Evolutionary conservation across 2,329 filamentous ascomycete genomes (phyloP).

Genomic region (Fusarium decemcellulare): DNA sequence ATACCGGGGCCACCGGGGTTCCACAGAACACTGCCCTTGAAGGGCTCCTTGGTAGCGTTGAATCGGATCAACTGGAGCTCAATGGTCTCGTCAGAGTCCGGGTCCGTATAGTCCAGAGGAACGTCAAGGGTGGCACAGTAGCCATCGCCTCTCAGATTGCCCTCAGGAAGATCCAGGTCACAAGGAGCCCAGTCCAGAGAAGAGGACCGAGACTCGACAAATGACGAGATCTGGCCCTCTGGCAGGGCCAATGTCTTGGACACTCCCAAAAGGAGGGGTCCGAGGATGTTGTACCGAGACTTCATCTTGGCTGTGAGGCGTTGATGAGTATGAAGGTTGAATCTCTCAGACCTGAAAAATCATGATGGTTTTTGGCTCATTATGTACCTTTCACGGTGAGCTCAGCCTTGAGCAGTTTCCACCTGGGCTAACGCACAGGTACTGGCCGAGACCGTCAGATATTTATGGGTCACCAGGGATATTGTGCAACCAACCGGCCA

Average conservation of each 20-base stretch:
- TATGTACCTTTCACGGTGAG: slow-evolving; percentile 1
- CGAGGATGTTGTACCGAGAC: background rate
- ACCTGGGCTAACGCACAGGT: too few relatives aligned
- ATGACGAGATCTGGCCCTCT: background rate
- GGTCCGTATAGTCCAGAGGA: slow-evolving; percentile 55
- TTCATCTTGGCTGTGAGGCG: background rate
- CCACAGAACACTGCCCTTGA: slow-evolving; percentile 54
- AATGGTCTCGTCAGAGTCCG: slow-evolving; percentile 44
- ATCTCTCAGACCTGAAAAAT: background rate
- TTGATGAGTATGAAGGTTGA: too few relatives aligned
- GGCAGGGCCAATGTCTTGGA: background rate
- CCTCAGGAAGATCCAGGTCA: background rate
- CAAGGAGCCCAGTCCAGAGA: slow-evolving; percentile 4
- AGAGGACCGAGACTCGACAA: background rate
- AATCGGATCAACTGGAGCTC: slow-evolving; percentile 50
- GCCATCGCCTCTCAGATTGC: slow-evolving; percentile 4
- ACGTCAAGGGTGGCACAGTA: slow-evolving; percentile 53
- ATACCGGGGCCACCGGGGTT: slow-evolving; percentile 55
- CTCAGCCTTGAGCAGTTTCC: background rate
- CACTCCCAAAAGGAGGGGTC: background rate
- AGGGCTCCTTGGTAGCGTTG: slow-evolving; percentile 45
- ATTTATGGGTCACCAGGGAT: background rate
- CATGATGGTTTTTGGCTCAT: background rate
- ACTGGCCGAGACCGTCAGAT: background rate
- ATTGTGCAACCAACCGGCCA: too few relatives aligned